These are phyloP conservation scores for Xylariales sp. DNA, from an alignment of 2,329 filamentous ascomycete species.

Conservation along the genomic window DNA sequence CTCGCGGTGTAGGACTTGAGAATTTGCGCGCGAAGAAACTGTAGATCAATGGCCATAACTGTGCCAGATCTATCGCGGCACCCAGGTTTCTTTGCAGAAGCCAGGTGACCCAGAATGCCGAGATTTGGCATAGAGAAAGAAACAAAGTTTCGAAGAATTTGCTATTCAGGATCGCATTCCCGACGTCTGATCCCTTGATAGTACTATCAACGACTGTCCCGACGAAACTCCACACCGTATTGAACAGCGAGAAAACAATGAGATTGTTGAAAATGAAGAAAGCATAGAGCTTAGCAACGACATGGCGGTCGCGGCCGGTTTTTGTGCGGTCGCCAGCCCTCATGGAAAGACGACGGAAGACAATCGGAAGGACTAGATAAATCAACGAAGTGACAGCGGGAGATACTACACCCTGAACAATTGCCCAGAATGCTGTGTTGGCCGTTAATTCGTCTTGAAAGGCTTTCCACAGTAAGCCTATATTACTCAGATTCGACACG, in stretches of 20 bases:
- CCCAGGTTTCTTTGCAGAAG: conserved; percentile 92
- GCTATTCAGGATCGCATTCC: conserved; percentile 74
- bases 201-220: conserved; percentile 71
- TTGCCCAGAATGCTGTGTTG: conserved; percentile 79
- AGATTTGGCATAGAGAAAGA: conserved; percentile 81
- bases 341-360: conserved; percentile 88
- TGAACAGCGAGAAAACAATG: conserved; percentile 92
- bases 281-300: conserved; percentile 87
- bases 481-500: conserved; percentile 83
- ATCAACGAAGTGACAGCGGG: conserved; percentile 88
- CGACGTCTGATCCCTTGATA: conserved; percentile 68
- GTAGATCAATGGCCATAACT: conserved; percentile 85
- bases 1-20: conserved; percentile 85
- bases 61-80: conserved; percentile 91
- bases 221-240: conserved; percentile 80
- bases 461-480: conserved; percentile 81
- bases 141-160: conserved; percentile 74
- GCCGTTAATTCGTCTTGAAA: conserved; percentile 74
- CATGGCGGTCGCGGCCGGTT: conserved; percentile 90
- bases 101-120: conserved; percentile 94
- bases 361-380: conserved; percentile 87
- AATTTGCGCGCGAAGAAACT: conserved; percentile 88
- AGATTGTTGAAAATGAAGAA: conserved; percentile 99
- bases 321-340: conserved; percentile 90
- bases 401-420: conserved; percentile 91